Base-by-base conservation (phyloP, 1,284 basidiomycete genomes). In the Trametes polyzona region DNA sequence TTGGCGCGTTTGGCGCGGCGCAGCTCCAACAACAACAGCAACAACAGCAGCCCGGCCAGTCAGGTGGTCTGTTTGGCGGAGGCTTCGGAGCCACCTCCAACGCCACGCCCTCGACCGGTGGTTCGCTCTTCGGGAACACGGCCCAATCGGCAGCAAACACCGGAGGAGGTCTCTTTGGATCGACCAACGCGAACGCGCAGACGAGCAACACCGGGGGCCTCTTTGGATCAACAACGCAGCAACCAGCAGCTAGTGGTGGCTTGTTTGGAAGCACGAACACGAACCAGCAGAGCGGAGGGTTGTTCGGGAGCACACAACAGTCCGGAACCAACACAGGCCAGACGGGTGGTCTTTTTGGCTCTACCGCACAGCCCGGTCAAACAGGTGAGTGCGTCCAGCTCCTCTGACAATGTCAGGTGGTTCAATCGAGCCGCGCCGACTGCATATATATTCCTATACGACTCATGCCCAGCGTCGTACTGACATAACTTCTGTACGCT, bases 211-310 rank as follows among this genome's bases (percentile, higher is more conserved):
- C 50, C 14, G 48, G 54, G 9, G 59, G 58, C 23, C 52, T 60
- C 16, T 63, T 63, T 55, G 54, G 61, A 11, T 54, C 61, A 14
- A 53, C 53, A 16, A 52, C 58, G 29, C 57, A 50, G 41, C 50
- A 47, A 64, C 57, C 65, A 16, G 52, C 65, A 21, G 65, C n/a
- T n/a, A n/a, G 68, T 16, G 65, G 69, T 3, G 57, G 57, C 12
- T 53, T 74, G 21, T 74, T 63, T 37, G 59, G 60, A 16, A 42
- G 39, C 47, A 47, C 52, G 30, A 50, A 49, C 32, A 39, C 55
- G 21, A 47, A 47, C 23, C 41, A 37, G 23, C 42, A 47, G 21
- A 40, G 56, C n/a, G 56, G 56, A 12, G 53, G 59, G 1, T 46
- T 61, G 4, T 61, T 61, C 50, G 59, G 57, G 5, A 64, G 44